These are phyloP conservation scores for Komagataella ulmi DNA, from an alignment of 805 yeast species.

Conservation along the genomic window DNA sequence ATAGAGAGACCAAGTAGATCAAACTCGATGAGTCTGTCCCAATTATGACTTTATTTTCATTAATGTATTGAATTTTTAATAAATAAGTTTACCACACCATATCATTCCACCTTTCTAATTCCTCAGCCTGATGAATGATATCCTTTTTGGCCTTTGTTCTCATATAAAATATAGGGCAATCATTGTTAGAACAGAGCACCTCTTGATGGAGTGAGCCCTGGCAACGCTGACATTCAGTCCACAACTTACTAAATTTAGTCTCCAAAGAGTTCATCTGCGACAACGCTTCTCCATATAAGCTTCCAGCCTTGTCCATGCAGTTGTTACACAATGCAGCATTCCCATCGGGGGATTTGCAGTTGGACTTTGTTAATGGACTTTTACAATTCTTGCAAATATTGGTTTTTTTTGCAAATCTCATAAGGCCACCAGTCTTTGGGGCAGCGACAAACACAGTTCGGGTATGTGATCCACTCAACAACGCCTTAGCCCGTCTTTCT, in stretches of 20 bases:
- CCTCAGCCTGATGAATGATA: constrained; percentile 38
- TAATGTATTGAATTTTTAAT: no score
- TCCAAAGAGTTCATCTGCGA: constrained; percentile 73
- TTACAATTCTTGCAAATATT: constrained; percentile 85
- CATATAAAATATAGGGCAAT: constrained; percentile 97
- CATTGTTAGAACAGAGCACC: constrained; percentile 87
- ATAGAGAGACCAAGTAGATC: not conserved
- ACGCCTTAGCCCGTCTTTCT: constrained; percentile 64
- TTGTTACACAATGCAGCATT: constrained; percentile 73
- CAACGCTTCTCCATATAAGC: constrained; percentile 68
- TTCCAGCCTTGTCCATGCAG: constrained; percentile 64
- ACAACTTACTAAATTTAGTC: constrained; percentile 68
- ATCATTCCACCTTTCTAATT: constrained; percentile 53
- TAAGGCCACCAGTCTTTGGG: constrained; percentile 68
- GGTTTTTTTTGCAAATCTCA: constrained; percentile 84
- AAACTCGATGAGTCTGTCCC: not conserved
- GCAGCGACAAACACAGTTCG: constrained; percentile 61
- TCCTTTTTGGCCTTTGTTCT: constrained; percentile 78
- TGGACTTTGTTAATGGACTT: constrained; percentile 49
- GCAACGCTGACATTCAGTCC: constrained; percentile 98
- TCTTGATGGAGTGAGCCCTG: constrained; percentile 95
- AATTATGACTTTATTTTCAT: not conserved
- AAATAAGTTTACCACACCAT: constrained; percentile 31
- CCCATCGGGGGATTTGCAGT: constrained; percentile 9
- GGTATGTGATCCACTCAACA: constrained; percentile 77